Evolutionary conservation across 2,329 filamentous ascomycete species (phyloP).

Genomic region (Diaporthe australafricana): DNA sequence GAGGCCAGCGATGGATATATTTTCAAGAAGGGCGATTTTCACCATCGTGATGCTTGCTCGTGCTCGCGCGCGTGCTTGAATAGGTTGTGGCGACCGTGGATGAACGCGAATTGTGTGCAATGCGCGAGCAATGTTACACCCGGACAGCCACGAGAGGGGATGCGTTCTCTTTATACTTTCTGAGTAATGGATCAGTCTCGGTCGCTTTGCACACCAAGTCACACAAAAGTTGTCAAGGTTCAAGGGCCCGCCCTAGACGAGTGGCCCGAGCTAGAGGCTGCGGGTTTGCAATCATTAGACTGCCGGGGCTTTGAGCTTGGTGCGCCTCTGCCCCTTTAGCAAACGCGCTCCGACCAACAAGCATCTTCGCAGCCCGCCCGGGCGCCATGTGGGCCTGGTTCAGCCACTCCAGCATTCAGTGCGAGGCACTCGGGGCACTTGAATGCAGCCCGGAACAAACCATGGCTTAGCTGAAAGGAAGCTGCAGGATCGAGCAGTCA

Average conservation of each 20-base stretch:
- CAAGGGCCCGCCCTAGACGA: neutral
- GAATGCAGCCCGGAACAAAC: neutral
- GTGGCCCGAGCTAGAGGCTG: neutral
- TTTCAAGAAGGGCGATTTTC: neutral
- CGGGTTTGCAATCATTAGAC: neutral
- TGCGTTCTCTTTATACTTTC: neutral
- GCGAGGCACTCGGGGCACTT: neutral
- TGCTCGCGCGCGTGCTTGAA: neutral
- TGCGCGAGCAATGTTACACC: neutral
- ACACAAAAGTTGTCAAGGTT: neutral
- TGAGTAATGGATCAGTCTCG: neutral
- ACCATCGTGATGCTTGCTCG: neutral
- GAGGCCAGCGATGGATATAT: neutral
- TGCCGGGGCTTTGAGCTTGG: neutral
- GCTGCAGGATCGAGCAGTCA: neutral
- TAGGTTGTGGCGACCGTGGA: neutral
- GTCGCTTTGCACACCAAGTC: neutral
- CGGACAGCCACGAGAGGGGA: neutral
- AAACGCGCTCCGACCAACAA: neutral
- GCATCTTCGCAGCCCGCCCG: neutral
- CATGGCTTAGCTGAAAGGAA: neutral
- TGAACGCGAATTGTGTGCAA: neutral
- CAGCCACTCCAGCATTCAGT: neutral
- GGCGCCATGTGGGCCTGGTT: too few relatives aligned
- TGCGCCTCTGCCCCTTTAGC: neutral